Base-by-base conservation (phyloP, 2,329 filamentous ascomycete species). In the Thielaviopsis populi region DNA sequence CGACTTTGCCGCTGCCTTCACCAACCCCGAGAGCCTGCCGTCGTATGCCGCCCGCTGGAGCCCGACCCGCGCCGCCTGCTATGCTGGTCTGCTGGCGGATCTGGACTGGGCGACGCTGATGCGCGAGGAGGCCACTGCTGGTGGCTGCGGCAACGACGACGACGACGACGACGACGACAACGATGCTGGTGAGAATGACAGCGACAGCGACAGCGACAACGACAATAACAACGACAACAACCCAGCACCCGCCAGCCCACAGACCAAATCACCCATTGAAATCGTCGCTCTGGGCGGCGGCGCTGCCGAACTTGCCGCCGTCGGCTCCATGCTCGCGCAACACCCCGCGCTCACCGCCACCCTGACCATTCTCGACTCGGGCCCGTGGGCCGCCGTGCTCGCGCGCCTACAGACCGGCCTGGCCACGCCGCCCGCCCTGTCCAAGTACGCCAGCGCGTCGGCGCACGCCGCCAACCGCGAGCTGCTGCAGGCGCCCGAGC, bases 31-130 rank as follows among this genome's bases (percentile, higher is more conserved):
- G 54, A 82, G 86, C 69, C 79, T 96, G 19, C 83, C 87, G 66
- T 88, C 87, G 10, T 99, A 99, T 76, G 89, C 90, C 8, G 83
- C 89, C 63, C 78, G 94, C 69, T 99, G 92, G 91, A 96, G 91
- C 73, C 89, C 92, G 1, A 87, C 88, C 62, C 80, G 94, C 62
- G 88, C 91, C 0, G 75, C 97, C 62, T 89, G 86, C 67, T 97
- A 97, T 74, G 78, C 83, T n/a, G 71, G 75, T 2, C 74, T 85
- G n/a, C 72, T 86, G 43, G 70, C 30, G 1, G 61, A 41, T 1
- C 7, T 65, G 17, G 60, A 62, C 17, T 22, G 30, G 50, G 37
- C 3, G 48, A 27, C 27, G 27, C n/a, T 13, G 59, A 11, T 13
- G 53, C 27, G 42, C 11, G 7, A 53, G 53, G n/a, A 43, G 13